These are phyloP conservation scores for Kondoa malvinella DNA, from an alignment of 768 basidiomycete genomes.

Conservation along the genomic window DNA sequence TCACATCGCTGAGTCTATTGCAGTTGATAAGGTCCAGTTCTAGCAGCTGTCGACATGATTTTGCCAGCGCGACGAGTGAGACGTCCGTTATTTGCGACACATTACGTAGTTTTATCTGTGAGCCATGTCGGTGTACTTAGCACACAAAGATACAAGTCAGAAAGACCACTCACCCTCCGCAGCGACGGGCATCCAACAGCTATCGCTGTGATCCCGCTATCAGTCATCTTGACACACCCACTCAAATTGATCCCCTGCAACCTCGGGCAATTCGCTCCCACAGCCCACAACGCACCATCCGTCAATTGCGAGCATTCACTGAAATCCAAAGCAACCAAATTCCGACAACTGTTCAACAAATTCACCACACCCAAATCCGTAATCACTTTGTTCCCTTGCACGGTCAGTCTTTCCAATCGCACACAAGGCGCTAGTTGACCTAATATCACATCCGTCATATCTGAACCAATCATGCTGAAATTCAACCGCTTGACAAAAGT, in stretches of 20 bases:
- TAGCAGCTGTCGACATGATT: constrained; percentile 64
- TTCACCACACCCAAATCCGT: constrained; percentile 58
- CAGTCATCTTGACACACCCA: constrained; percentile 63
- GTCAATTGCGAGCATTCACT: constrained; percentile 67
- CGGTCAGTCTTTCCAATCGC: constrained; percentile 76
- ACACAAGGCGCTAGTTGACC: constrained; percentile 48
- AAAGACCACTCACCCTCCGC: constrained; percentile 40
- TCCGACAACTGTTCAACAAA: constrained; percentile 51
- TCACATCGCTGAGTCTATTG: constrained; percentile 53
- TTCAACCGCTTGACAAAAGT: constrained; percentile 80
- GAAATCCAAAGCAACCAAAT: constrained; percentile 80
- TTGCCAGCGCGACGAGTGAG: constrained; percentile 57
- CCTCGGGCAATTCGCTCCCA: constrained; percentile 57
- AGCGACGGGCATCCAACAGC: constrained; percentile 58
- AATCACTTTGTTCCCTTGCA: constrained; percentile 66
- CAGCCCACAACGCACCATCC: constrained; percentile 54
- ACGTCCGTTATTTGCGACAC: constrained; percentile 57
- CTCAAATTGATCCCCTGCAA: constrained; percentile 84
- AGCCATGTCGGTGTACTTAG: neutral
- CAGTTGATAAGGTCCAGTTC: constrained; percentile 88
- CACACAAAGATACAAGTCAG: neutral
- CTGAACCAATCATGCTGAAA: constrained; percentile 51
- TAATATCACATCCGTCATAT: constrained; percentile 58
- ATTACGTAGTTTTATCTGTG: constrained; percentile 62
- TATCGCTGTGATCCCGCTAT: constrained; percentile 56